Evolutionary conservation across 1,284 basidiomycete species (phyloP), one percentile per base, ranked within the genome.

Genomic region (Leccinum fuscescens): DNA sequence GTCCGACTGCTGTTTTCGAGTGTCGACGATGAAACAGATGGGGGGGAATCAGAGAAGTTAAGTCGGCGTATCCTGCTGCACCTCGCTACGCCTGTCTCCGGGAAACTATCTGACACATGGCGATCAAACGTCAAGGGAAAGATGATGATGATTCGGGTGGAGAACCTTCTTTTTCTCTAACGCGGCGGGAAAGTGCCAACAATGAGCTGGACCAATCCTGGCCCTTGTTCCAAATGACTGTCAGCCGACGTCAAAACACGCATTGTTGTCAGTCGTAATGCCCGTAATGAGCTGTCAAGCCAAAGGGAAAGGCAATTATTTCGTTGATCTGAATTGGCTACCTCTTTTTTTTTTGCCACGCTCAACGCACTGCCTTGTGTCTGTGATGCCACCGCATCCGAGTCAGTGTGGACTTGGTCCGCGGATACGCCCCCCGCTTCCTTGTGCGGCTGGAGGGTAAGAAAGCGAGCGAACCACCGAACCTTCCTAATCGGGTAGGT

Each of bases 91-190:
- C 62, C 64, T 39, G 56, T 55, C 57, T 48, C 56, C 57, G 64
- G 58, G 68, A 65, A 67, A 57, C 55, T 44, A 37, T 35, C 57
- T 62, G 62, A 63, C 66, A 65, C 68, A 67, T 69, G 67, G 67
- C 67, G 65, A 71, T 72, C 67, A 71, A 67, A 69, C 56, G 70
- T 69, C 69, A 72, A 59, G 8, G 57, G 39, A 57, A 58, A 60
- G 44, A 67, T 49, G 57, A 67, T 49, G 57, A 58, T 58, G 55
- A 65, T 46, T 27, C 54, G 56, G 50, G 29, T 48, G 59, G 49
- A 33, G 46, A 35, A 49, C 22, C 42, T 46, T 42, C 29, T 29
- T 33, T 46, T 59, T 44, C 11, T 44, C 42, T 44, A 44, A 44
- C 53, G 63, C 57, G 57, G 66, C 56, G 61, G 63, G 49, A 60